Base-by-base conservation (phyloP, 2,329 filamentous ascomycete genomes). In the Thielaviopsis punctulata region DNA sequence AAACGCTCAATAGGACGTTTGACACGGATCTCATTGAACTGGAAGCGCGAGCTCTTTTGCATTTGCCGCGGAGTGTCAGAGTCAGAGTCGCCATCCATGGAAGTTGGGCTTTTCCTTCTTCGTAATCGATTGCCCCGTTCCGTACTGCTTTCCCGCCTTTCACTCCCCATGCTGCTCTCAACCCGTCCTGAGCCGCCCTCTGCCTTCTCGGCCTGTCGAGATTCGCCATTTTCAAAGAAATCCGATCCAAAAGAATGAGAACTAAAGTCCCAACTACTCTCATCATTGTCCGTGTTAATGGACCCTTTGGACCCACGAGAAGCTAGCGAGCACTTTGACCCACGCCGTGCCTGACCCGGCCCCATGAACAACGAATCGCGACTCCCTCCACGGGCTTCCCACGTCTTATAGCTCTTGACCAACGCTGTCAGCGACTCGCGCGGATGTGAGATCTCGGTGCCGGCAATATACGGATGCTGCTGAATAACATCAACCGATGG, bases 341-440 rank as follows among this genome's bases (percentile, higher is more conserved):
- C 47, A 10, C 36, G 39, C 9, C 53, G 45, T 6, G 46, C 18
- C 22, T 50, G 46, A 23, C 24, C 41, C 19, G 52, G 48, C 5
- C 44, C 49, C 50, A 52, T 50, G 25, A 83, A 83, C 1, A 83
- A 67, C 15, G 79, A 82, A 56, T 76, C 77, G 45, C 85, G 75
- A 58, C 77, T 78, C 24, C 84, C 84, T 22, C 85, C 85, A 58
- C 78, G 75, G 7, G 79, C 74, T 63, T 89, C 84, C 85, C 85
- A 90, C 19, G 80, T 62, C 61, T 80, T 82, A 66, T 84, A 90
- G 12, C 77, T 80, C 57, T 79, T 76, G 9, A 90, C 81, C 1
- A 90, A 70, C 55, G 78, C 71, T 2, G 77, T 68, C 2, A 90
- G 71, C 4, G 71, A 73, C 0, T 73, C 73, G 0, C 80, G 79